phyloP scores from a whole-genome alignment of 2,329 filamentous ascomycete genomes.

The Pyricularia sp. region DNA sequence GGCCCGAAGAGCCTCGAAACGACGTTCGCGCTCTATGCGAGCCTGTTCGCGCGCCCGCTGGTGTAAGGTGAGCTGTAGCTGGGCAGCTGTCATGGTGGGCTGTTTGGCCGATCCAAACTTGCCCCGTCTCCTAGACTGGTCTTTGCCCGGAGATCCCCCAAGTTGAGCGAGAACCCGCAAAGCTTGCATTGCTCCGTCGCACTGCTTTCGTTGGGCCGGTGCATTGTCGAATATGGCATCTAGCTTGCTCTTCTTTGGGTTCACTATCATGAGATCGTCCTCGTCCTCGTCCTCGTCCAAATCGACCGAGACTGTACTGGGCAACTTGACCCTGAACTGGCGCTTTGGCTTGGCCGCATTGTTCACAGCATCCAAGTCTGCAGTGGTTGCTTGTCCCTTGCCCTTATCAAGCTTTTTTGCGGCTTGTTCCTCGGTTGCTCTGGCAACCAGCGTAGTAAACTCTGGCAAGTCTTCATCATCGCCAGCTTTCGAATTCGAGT shows the following conservation, averaged over 20 bases:
- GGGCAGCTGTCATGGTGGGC: conserved; percentile 38
- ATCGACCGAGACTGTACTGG: conserved; percentile 29
- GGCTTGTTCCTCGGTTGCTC: conserved; percentile 18
- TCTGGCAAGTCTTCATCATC: conserved; percentile 26
- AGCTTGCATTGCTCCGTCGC: conserved; percentile 53
- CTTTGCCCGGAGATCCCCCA: conserved; percentile 44
- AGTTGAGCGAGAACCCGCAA: conserved; percentile 70
- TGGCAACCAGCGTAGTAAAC: conserved; percentile 24
- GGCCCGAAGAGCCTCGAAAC: conserved; percentile 65
- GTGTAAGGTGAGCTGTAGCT: conserved; percentile 45
- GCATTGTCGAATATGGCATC: conserved; percentile 61
- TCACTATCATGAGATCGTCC: conserved; percentile 55
- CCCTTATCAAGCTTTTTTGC: conserved; percentile 39
- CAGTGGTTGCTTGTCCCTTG: conserved; percentile 45
- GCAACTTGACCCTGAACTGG: conserved; percentile 40
- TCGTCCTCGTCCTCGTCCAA: conserved; percentile 42
- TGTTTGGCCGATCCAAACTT: conserved; percentile 32
- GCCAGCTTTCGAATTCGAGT: conserved; percentile 3
- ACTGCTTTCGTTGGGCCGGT: conserved; percentile 52
- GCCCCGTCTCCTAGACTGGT: conserved; percentile 21
- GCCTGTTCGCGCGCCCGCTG: conserved; percentile 74
- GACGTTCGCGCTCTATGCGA: conserved; percentile 64
- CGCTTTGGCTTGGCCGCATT: conserved; percentile 22
- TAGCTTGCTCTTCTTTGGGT: conserved; percentile 38
- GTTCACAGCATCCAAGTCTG: conserved; percentile 16